A percentile compares a stretch with the other conserved stretches of the same genome.
Conservation (phyloP, 352 stramenopile species). For the Thraustochytrium striatum region DNA sequence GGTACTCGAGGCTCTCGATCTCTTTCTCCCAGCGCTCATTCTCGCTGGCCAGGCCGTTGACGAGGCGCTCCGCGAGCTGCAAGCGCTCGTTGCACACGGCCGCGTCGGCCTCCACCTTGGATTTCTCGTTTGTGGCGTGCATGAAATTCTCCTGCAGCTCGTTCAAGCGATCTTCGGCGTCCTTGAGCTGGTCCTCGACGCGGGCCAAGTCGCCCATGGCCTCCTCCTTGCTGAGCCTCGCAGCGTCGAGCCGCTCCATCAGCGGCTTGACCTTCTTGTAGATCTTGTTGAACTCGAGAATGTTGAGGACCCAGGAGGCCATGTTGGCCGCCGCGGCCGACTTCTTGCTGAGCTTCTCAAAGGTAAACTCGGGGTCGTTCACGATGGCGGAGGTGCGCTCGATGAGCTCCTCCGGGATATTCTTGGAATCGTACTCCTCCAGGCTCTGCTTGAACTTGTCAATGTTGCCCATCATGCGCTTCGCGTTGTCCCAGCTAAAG, state of each 20-base stretch:
- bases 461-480: constrained; percentile 98
- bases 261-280: constrained; percentile 97
- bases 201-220: constrained; percentile 80
- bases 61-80: constrained; percentile 84
- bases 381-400: constrained; percentile 76
- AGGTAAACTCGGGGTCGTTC: constrained; percentile 84
- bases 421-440: constrained; percentile 44
- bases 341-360: constrained; percentile 92
- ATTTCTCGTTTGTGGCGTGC: constrained; percentile 87
- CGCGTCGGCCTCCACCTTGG: constrained; percentile 80
- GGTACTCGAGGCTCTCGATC: constrained; percentile 85
- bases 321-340: constrained; percentile 91
- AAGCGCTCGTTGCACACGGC: constrained; percentile 83
- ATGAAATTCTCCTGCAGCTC: constrained; percentile 86
- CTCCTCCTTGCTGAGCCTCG: constrained; percentile 74
- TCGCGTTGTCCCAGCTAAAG: constrained; percentile 96
- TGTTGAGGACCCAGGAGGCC: constrained; percentile 95
- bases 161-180: constrained; percentile 83
- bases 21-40: constrained; percentile 94
- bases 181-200: constrained; percentile 83
- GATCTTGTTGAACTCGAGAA: constrained; percentile 96
- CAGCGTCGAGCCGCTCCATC: constrained; percentile 91
- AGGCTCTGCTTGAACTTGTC: constrained; percentile 50
- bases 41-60: constrained; percentile 89
- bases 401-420: constrained; percentile 91